phyloP scores from a whole-genome alignment of 305 asterid species.

The Rubia occidens region DNA sequence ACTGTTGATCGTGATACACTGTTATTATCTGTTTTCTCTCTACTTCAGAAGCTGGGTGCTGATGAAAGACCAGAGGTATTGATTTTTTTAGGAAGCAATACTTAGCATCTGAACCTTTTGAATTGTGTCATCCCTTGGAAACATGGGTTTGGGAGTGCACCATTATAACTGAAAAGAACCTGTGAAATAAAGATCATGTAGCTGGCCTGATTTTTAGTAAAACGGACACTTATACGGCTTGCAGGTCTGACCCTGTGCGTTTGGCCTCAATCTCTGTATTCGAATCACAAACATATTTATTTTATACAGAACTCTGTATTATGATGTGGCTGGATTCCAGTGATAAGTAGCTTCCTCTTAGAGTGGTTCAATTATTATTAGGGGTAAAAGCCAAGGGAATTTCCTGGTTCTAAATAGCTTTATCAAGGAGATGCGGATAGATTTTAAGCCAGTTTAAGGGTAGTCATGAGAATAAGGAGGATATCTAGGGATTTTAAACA shows the following conservation, averaged over 20 bases:
- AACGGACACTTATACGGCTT: not conserved
- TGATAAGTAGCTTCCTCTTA: not conserved
- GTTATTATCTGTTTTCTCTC: slow-evolving; percentile 75
- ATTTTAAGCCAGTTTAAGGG: not conserved
- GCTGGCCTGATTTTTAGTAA: not conserved
- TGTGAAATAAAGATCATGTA: not conserved
- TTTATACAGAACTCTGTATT: not conserved
- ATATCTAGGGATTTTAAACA: not conserved
- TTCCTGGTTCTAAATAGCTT: not conserved
- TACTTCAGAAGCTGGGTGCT: slow-evolving; percentile 83
- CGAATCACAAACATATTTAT: not conserved
- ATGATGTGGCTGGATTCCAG: not conserved
- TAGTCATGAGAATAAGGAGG: not conserved
- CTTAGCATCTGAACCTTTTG: not conserved
- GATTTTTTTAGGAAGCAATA: slow-evolving; percentile 15
- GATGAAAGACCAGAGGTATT: slow-evolving; percentile 98
- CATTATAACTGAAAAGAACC: not conserved
- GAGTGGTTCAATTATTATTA: not conserved
- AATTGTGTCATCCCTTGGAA: not conserved
- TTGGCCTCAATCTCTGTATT: not conserved
- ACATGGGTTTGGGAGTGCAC: not conserved
- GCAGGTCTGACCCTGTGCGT: not conserved
- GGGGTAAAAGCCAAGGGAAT: not conserved
- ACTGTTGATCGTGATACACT: slow-evolving; percentile 56
- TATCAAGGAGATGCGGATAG: not conserved